These are phyloP conservation scores for Fusarium floridanum DNA, from an alignment of 2,329 filamentous ascomycete species.

Conservation along the genomic window DNA sequence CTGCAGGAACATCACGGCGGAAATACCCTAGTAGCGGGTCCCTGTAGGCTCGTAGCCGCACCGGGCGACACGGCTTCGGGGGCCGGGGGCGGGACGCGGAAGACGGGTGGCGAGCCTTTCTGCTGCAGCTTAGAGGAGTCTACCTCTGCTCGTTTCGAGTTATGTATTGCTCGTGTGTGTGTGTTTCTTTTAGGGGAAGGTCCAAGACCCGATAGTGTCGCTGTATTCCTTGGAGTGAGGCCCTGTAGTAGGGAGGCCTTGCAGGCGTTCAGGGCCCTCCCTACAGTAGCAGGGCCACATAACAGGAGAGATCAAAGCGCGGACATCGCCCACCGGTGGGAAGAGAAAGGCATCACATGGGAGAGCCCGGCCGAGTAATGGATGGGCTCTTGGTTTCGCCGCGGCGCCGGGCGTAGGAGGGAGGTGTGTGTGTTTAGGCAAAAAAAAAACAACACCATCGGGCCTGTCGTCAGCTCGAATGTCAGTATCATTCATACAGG, in stretches of 20 bases:
- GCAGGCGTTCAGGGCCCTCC: neutral
- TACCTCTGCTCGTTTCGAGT: neutral
- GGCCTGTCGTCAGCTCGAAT: neutral
- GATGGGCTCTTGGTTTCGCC: neutral
- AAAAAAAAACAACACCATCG: constrained; percentile 3
- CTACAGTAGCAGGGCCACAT: neutral
- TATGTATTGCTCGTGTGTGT: constrained; percentile 10
- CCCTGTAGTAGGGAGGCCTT: neutral
- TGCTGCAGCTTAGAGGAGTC: constrained; percentile 9
- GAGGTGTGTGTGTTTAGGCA: neutral
- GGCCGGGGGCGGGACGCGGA: constrained; percentile 40
- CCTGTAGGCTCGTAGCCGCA: constrained; percentile 7
- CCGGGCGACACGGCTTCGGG: constrained; percentile 37
- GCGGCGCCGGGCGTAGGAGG: neutral
- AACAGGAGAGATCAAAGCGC: neutral
- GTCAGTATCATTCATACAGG: constrained; percentile 14
- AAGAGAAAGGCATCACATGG: constrained; percentile 1
- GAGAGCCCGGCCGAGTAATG: constrained; percentile 8
- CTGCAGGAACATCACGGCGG: constrained; percentile 45
- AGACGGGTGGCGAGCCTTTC: constrained; percentile 32
- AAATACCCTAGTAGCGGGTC: constrained; percentile 37
- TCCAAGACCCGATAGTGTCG: neutral
- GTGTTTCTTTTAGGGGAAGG: constrained; percentile 1
- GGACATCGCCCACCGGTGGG: neutral
- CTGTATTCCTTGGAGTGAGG: neutral